These are phyloP conservation scores for Cokeromyces recurvatus DNA, from an alignment of 371 early-diverging fungal species.

Conservation along the genomic window DNA sequence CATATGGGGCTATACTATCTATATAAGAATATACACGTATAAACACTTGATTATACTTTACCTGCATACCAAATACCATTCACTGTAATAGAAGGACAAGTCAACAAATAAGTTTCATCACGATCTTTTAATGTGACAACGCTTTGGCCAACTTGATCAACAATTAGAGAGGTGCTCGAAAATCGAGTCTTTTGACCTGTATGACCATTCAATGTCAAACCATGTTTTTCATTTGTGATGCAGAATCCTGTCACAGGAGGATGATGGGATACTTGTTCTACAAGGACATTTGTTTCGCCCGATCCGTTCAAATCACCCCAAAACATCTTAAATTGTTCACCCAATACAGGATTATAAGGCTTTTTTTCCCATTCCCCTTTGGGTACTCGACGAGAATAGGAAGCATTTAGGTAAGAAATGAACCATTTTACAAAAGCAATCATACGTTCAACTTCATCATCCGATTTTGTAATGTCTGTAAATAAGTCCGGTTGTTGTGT, in stretches of 20 bases:
- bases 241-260: slow-evolving; percentile 71
- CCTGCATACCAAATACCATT: slow-evolving; percentile 51
- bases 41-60: slow-evolving; percentile 1
- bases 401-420: slow-evolving; percentile 73
- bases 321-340: slow-evolving; percentile 70
- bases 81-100: slow-evolving; percentile 41
- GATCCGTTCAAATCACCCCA: slow-evolving; percentile 67
- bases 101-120: slow-evolving; percentile 35
- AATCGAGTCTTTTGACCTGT: slow-evolving; percentile 53
- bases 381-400: slow-evolving; percentile 48
- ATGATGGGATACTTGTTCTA: slow-evolving; percentile 77
- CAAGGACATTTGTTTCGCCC: slow-evolving; percentile 56
- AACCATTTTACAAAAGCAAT: slow-evolving; percentile 69
- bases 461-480: slow-evolving; percentile 57
- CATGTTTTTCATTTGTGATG: slow-evolving; percentile 60
- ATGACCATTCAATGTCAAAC: slow-evolving; percentile 67
- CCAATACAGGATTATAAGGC: slow-evolving; percentile 80
- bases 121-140: slow-evolving; percentile 27
- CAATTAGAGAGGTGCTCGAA: slow-evolving; percentile 38
- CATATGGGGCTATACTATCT: slow-evolving; percentile 54
- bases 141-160: slow-evolving; percentile 41
- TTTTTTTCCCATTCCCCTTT: slow-evolving; percentile 71
- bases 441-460: slow-evolving; percentile 63
- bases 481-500: slow-evolving; percentile 70
- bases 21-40: background rate